These are phyloP conservation scores for Blastosporella zonata DNA, from an alignment of 1,284 basidiomycete species.

Conservation along the genomic window DNA sequence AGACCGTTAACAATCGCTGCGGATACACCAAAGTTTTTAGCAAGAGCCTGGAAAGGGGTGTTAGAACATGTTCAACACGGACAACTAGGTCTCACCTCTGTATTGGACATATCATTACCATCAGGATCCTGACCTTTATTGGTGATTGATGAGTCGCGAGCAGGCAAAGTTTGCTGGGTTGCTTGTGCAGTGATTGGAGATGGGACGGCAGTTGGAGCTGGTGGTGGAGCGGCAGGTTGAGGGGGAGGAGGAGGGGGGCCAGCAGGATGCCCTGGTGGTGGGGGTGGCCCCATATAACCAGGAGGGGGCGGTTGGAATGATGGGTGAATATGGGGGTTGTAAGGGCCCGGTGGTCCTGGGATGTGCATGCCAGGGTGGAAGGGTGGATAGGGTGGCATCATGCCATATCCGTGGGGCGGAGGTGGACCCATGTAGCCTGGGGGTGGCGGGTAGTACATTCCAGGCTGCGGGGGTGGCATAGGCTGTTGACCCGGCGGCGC, in stretches of 20 bases:
- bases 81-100: slow-evolving; percentile 40
- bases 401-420: slow-evolving; percentile 31
- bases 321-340: slow-evolving; percentile 51
- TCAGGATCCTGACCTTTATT: slow-evolving; percentile 69
- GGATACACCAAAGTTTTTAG: slow-evolving; percentile 75
- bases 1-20: slow-evolving; percentile 64
- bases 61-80: slow-evolving; percentile 1
- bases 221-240: slow-evolving; percentile 20
- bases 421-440: slow-evolving; percentile 38
- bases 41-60: slow-evolving; percentile 49
- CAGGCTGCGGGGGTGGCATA: slow-evolving; percentile 32
- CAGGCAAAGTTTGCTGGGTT: slow-evolving; percentile 18
- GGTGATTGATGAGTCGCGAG: slow-evolving; percentile 25
- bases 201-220: slow-evolving; percentile 20
- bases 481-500: slow-evolving; percentile 25
- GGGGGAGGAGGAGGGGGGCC: slow-evolving; percentile 29
- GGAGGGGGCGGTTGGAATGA: slow-evolving; percentile 49
- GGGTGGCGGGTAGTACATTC: slow-evolving; percentile 32
- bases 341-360: slow-evolving; percentile 45
- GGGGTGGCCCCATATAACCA: slow-evolving; percentile 24
- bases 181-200: slow-evolving; percentile 5
- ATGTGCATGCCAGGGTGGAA: slow-evolving; percentile 41
- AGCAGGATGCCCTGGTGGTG: slow-evolving; percentile 22
- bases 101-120: slow-evolving; percentile 71
- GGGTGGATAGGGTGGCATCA: slow-evolving; percentile 42